phyloP scores from a whole-genome alignment of 805 yeast genomes.

The Pichia phayaonensis region DNA sequence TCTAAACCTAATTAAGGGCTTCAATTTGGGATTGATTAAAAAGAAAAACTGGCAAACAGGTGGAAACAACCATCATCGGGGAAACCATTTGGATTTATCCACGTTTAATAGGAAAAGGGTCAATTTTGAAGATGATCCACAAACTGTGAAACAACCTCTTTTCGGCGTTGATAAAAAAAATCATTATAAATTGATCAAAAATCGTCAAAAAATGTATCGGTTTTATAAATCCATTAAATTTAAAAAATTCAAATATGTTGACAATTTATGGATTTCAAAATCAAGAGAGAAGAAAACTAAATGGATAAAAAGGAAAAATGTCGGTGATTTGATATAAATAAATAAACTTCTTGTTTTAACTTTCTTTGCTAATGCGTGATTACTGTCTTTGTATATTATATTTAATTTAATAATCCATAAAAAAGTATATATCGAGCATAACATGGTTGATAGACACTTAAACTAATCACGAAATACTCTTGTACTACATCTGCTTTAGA shows the following conservation, averaged over 20 bases:
- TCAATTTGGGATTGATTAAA: not conserved
- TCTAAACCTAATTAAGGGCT: not conserved
- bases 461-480: too few species aligned
- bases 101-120: not conserved
- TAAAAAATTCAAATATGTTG: not conserved
- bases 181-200: not conserved
- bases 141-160: not conserved
- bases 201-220: not conserved
- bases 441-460: too few species aligned
- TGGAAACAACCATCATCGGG: not conserved
- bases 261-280: not conserved
- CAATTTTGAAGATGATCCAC: not conserved
- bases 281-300: not conserved
- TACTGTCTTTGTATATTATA: too few species aligned
- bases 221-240: not conserved
- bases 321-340: conserved; percentile 1
- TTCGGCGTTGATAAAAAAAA: not conserved
- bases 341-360: not conserved
- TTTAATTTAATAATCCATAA: too few species aligned
- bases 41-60: not conserved
- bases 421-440: too few species aligned
- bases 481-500: too few species aligned
- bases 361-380: too few species aligned
- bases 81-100: not conserved
- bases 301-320: not conserved